Evolutionary conservation across 2,329 filamentous ascomycete species (phyloP).

Genomic region (Decorospora gaudefroyi): DNA sequence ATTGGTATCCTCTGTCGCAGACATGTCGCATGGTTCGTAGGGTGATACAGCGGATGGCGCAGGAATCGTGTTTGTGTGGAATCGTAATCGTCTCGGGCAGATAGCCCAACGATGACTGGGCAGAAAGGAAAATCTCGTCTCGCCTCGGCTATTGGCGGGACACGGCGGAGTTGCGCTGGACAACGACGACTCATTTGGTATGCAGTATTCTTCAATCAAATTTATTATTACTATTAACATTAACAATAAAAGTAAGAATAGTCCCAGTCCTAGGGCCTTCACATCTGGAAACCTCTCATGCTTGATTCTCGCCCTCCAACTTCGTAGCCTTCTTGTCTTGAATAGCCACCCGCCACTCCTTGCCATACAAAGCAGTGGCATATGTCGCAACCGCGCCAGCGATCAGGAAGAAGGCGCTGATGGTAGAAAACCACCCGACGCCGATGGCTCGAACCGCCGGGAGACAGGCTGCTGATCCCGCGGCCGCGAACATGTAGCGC

Average conservation of each 20-base stretch:
- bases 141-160: conserved; percentile 28
- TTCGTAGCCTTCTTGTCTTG: conserved; percentile 55
- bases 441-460: conserved; percentile 75
- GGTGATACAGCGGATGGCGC: conserved; percentile 37
- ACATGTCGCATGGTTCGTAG: conserved; percentile 18
- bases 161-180: not conserved
- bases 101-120: conserved; percentile 31
- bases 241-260: too few species aligned
- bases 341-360: conserved; percentile 59
- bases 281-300: conserved; percentile 14
- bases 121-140: conserved; percentile 40
- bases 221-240: too few species aligned
- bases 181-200: too few species aligned
- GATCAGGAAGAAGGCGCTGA: conserved; percentile 63
- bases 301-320: conserved; percentile 36
- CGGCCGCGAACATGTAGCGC: conserved; percentile 73
- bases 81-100: conserved; percentile 13
- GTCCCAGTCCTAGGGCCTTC: too few species aligned
- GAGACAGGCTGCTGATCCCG: conserved; percentile 71
- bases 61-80: conserved; percentile 20
- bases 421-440: conserved; percentile 80
- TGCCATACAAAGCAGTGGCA: conserved; percentile 57
- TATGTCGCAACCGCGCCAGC: conserved; percentile 53
- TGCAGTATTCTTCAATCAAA: too few species aligned
- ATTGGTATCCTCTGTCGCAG: conserved; percentile 23